Evolutionary conservation across 2,329 filamentous ascomycete genomes (phyloP), one percentile per base, ranked within the genome.

Genomic region (Pyrenochaeta sp.): DNA sequence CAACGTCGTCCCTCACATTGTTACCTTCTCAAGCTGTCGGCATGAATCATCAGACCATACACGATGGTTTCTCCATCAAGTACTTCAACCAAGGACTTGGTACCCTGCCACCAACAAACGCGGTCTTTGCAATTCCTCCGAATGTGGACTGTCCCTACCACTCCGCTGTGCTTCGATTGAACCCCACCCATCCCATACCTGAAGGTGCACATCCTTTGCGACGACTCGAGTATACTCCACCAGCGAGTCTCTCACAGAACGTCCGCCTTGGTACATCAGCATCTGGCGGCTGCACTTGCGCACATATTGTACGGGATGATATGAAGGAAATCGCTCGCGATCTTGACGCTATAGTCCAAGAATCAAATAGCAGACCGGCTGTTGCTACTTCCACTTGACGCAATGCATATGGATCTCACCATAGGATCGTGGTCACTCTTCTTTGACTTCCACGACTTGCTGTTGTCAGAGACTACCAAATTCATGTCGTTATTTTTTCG

Each of bases 201-300:
- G 15, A 28, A 5, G 39, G 24, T 5, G 5, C 27, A n/a, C 30
- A 46, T 1, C 36, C 39, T 19, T 34, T 37, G 1, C 45, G 52
- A 22, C 32, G 42, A 25, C 46, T 61, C 7, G 34, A 43, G 2
- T 36, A 50, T n/a, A 46, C 46, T 9, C 55, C 52, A 9, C 42
- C 28, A 19, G 22, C 39, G 2, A 45, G 45, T 2, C 12, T 60
- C 12, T 43, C 54, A 12, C 3, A 43, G 25, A 9, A 50, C 19
- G 57, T 50, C 47, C 40, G 32, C 6, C 48, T 57, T 22, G 58
- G 58, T 1, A 58, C 46, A 30, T 54, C 58, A 7, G 32, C 54
- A 15, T 58, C 30, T 15, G 40, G n/a, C 12, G 54, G 58, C 5
- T 60, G 58, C 32, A 58, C 46, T 4, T 60, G 58, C 19, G 30